A percentile compares a stretch with the other conserved stretches of the same genome.
These are phyloP conservation scores for Chloris gayana DNA, from an alignment of 176 grass and related monocot species.

Conservation along the genomic window DNA sequence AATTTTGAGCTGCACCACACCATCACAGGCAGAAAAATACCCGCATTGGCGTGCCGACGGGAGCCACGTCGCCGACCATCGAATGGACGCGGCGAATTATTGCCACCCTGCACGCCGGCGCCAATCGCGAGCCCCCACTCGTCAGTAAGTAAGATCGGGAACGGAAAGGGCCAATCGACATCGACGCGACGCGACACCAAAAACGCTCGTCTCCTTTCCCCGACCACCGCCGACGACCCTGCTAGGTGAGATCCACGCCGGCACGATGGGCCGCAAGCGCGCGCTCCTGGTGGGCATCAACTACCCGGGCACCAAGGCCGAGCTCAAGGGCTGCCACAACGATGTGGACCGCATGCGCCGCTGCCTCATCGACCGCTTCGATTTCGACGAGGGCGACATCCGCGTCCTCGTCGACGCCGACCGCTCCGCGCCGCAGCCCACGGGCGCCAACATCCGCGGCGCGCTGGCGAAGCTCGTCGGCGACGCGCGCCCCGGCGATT, in stretches of 20 bases:
- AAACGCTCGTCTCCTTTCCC: neutral
- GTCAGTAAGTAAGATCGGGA: slow-evolving; percentile 29
- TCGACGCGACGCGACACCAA: slow-evolving; percentile 4
- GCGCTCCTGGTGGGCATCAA: slow-evolving; percentile 91
- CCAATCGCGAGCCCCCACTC: slow-evolving; percentile 29
- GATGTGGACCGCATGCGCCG: slow-evolving; percentile 85
- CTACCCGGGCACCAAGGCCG: slow-evolving; percentile 91
- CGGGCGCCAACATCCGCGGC: slow-evolving; percentile 79
- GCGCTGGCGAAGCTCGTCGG: slow-evolving; percentile 55
- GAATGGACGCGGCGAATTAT: slow-evolving; percentile 13
- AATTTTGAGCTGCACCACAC: neutral
- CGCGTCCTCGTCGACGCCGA: slow-evolving; percentile 74
- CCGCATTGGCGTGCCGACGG: neutral
- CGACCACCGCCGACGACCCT: slow-evolving; percentile 31
- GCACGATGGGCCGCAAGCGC: slow-evolving; percentile 65
- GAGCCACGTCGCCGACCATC: neutral
- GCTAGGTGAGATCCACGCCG: slow-evolving; percentile 20
- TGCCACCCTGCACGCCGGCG: neutral
- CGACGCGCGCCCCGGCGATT: slow-evolving; percentile 62
- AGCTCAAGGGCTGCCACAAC: slow-evolving; percentile 95
- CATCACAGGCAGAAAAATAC: neutral
- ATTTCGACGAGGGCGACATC: slow-evolving; percentile 71
- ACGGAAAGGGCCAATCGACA: slow-evolving; percentile 28
- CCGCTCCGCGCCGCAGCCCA: slow-evolving; percentile 61
- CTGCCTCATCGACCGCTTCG: slow-evolving; percentile 76